Conservation (phyloP, 257 asterid species). For the Solanum tarapatanum region DNA sequence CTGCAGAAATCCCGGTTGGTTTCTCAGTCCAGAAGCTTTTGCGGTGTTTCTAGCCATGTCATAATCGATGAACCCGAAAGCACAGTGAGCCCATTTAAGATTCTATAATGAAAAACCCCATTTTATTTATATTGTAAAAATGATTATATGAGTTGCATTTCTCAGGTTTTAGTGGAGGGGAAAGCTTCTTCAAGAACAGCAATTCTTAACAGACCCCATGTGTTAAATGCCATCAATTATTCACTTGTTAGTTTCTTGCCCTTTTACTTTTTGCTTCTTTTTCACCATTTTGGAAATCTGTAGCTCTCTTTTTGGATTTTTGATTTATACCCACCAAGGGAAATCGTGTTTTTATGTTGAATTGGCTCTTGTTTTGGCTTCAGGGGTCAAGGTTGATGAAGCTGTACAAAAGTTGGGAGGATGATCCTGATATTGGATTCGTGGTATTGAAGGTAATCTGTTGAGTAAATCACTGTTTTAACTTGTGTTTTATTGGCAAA, state of each 20-base stretch:
- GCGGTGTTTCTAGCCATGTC: conserved; percentile 29
- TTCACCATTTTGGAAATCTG: background rate
- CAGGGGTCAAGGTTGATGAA: conserved; percentile 63
- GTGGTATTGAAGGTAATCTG: conserved; percentile 65
- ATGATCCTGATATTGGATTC: conserved; percentile 52
- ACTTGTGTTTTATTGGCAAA: background rate
- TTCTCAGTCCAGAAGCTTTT: conserved; percentile 21
- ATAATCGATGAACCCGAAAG: conserved; percentile 33
- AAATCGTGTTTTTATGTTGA: background rate
- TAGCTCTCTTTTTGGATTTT: background rate
- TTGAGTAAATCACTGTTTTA: background rate
- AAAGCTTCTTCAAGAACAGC: conserved; percentile 74
- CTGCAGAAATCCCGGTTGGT: conserved; percentile 3
- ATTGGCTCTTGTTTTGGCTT: background rate
- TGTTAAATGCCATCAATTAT: conserved; percentile 69
- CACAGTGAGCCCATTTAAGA: conserved; percentile 23
- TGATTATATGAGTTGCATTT: background rate
- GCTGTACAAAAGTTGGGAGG: conserved; percentile 88
- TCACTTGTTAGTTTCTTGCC: conserved; percentile 34
- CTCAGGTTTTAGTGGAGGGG: conserved; percentile 81
- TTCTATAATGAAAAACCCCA: background rate
- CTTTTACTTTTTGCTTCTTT: background rate
- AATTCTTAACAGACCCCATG: conserved; percentile 70
- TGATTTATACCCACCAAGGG: background rate
- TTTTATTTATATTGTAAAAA: background rate